Conservation (phyloP, 179 eudicot genomes). For the Pouteria campechiana region DNA sequence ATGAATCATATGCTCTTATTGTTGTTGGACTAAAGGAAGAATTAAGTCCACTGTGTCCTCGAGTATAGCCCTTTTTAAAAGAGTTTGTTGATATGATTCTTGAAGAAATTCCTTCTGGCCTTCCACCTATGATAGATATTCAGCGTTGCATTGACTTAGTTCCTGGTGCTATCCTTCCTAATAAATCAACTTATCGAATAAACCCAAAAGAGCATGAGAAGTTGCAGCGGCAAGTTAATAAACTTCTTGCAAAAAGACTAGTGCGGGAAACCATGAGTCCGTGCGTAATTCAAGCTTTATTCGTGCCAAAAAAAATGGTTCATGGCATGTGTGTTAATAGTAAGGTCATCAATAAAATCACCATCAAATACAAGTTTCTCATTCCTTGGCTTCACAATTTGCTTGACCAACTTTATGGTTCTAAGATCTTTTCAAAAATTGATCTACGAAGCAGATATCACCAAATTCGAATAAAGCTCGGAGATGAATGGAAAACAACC, state of each 20-base stretch:
- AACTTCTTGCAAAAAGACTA: neutral
- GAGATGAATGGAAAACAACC: neutral
- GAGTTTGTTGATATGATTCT: no score
- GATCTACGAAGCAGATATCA: neutral
- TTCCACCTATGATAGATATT: no score
- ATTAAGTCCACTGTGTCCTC: no score
- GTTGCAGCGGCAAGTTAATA: neutral
- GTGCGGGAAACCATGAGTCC: neutral
- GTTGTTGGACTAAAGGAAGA: no score
- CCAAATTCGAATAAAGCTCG: no score
- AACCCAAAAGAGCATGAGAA: neutral
- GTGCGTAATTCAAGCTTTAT: neutral
- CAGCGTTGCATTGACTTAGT: no score
- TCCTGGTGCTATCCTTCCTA: neutral
- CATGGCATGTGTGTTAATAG: neutral
- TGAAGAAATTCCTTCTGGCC: no score
- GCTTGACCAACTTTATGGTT: neutral
- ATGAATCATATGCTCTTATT: no score
- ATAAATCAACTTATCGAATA: neutral
- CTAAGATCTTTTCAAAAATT: neutral
- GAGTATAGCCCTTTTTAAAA: no score
- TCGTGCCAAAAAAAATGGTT: neutral
- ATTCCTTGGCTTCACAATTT: neutral
- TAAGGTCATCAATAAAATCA: neutral
- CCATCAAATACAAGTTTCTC: neutral